Base-by-base conservation (phyloP, 805 yeast species). In the Saturnispora gosingensis region DNA sequence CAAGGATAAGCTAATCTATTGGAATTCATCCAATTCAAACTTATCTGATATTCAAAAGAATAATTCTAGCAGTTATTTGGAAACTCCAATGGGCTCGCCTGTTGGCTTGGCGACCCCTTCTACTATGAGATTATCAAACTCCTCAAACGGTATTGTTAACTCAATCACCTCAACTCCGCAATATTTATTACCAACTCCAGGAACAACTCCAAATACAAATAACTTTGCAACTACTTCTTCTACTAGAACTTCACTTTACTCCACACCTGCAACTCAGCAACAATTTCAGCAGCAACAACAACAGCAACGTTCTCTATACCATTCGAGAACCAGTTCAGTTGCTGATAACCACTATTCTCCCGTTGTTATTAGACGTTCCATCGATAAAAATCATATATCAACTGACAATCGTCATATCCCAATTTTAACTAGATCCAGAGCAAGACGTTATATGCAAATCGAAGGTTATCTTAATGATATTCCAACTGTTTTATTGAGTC, bases 41-140 rank as follows among this genome's bases (percentile, higher is more conserved):
- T 28, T 43, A 34, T 28, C 27, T n/a, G 32, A 27, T 24, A 24
- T 27, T 15, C 36, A 40, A 30, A 18, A 34, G 18, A 51, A 56
- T 30, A 56, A 59, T 27, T 51, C 62, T 13, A 52, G 34, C 22
- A 20, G 4, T 46, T 55, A 61, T 34, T 63, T 64, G 13, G 55
- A 61, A 30, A 63, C 69, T 38, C 69, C 69, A 45, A 55, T 61
- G 50, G 59, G 66, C 15, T 66, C 69, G 1, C 68, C 69, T 16
- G 58, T 61, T 36, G 56, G 54, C n/a, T 54, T 51, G 25, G 47
- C 56, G 3, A 50, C 50, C 40, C 60, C 54, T 24, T 34, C 56
- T 15, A 36, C 42, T 25, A 43, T 55, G 47, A 44, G 44, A 36
- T 22, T 48, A 43, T n/a, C 42, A 18, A 38, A 38, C 22, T 38